phyloP scores from a whole-genome alignment of 2,329 filamentous ascomycete species.

The Chrysoporthe deuterocubensis region DNA sequence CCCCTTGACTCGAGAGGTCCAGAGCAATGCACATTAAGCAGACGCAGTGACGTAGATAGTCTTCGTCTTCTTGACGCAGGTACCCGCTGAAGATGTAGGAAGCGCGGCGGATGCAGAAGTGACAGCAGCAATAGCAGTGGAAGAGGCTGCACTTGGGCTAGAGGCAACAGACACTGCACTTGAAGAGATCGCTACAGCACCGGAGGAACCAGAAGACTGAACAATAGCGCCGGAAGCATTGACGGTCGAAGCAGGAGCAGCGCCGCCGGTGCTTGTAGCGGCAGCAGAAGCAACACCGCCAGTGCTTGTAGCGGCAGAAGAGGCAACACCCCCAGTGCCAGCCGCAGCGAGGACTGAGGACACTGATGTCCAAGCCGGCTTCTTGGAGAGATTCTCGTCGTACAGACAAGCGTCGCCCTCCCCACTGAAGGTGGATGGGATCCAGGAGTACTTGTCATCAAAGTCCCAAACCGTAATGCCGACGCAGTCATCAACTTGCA shows the following conservation, averaged over 20 bases:
- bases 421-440: conserved; percentile 43
- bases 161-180: conserved; percentile 1
- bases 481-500: conserved; percentile 42
- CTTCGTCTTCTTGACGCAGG: conserved; percentile 26
- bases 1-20: not conserved
- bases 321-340: conserved; percentile 29
- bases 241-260: conserved; percentile 5
- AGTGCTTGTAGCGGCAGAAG: conserved; percentile 14
- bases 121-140: conserved; percentile 2
- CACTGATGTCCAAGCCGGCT: conserved; percentile 44
- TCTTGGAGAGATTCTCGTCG: conserved; percentile 42
- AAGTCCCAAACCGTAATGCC: conserved; percentile 50
- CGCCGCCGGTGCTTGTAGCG: conserved; percentile 11
- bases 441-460: conserved; percentile 48
- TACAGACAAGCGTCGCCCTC: conserved; percentile 44
- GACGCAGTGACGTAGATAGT: conserved; percentile 28
- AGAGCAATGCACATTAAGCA: not conserved
- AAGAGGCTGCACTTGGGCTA: not conserved
- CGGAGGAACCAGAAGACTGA: not conserved
- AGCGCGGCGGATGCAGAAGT: conserved; percentile 7
- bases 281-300: conserved; percentile 17
- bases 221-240: not conserved
- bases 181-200: conserved; percentile 1
- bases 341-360: conserved; percentile 42
- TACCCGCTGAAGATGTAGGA: conserved; percentile 13